A percentile compares a stretch with the other conserved stretches of the same genome.
phyloP scores from a whole-genome alignment of 2,329 filamentous ascomycete species.

The Drechslera avenae region DNA sequence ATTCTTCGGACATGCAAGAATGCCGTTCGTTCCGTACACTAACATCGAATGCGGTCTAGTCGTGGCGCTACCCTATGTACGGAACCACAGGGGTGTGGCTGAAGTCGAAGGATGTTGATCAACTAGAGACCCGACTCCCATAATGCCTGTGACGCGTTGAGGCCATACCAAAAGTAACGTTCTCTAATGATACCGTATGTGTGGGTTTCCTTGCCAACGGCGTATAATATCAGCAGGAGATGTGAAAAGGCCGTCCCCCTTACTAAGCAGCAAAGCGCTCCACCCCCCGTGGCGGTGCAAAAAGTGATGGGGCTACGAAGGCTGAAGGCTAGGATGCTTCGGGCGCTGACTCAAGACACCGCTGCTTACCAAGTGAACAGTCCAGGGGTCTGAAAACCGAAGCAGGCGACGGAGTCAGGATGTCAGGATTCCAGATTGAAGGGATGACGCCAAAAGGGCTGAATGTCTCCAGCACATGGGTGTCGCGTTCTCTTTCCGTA shows the following conservation, averaged over 20 bases:
- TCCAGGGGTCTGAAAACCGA: slow-evolving; percentile 1
- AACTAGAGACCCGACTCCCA: neutral
- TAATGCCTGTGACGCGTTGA: neutral
- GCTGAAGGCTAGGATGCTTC: neutral
- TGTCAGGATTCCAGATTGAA: neutral
- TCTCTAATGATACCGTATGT: no score
- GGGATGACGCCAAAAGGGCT: neutral
- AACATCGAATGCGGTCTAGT: neutral
- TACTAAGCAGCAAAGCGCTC: no score
- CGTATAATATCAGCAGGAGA: neutral
- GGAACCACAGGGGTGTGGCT: slow-evolving; percentile 14
- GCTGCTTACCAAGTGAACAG: neutral
- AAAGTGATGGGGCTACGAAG: neutral
- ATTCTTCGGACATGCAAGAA: slow-evolving; percentile 11
- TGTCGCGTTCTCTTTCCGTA: no score
- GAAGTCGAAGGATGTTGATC: neutral
- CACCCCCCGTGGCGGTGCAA: neutral
- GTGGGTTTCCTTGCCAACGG: neutral
- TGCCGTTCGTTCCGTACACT: slow-evolving; percentile 21
- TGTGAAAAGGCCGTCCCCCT: neutral
- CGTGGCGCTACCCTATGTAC: slow-evolving; percentile 19
- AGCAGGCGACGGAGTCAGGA: neutral
- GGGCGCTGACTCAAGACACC: neutral
- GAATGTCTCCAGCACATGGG: neutral
- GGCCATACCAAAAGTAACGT: neutral